Conservation (phyloP, 305 asterid genomes). For the Fraxinus dipetala region DNA sequence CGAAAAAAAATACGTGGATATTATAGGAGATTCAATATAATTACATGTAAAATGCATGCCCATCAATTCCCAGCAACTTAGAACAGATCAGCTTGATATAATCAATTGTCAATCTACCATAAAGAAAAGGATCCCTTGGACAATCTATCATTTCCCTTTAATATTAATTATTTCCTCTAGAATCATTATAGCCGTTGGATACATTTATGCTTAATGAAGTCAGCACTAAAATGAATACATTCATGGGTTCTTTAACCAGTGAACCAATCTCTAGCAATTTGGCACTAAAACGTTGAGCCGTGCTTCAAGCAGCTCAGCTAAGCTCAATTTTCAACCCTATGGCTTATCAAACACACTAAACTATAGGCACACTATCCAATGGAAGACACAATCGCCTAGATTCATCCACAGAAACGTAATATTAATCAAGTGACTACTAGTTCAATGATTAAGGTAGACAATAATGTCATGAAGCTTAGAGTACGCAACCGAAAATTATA, state of each 20-base stretch:
- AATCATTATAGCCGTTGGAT: not conserved
- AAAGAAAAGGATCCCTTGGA: not conserved
- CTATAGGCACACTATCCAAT: too few species aligned
- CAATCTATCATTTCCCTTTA: not conserved
- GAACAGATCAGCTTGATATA: not conserved
- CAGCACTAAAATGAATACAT: not conserved
- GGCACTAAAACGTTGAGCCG: not conserved
- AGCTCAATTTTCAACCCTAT: too few species aligned
- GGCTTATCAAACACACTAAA: too few species aligned
- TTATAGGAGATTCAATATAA: too few species aligned
- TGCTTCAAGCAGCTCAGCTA: not conserved
- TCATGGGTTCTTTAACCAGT: not conserved
- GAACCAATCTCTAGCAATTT: not conserved
- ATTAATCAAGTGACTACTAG: not conserved
- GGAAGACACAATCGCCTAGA: not conserved
- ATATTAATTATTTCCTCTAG: not conserved
- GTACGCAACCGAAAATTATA: not conserved
- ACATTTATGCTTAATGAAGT: not conserved
- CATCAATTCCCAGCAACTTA: not conserved
- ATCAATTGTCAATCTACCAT: slow-evolving; percentile 2
- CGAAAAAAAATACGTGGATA: not conserved
- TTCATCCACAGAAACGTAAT: not conserved
- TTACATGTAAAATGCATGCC: not conserved
- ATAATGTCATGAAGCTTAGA: not conserved
- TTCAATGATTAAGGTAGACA: not conserved